Evolutionary conservation across 768 basidiomycete genomes (phyloP).

Genomic region (Mycena filopes): DNA sequence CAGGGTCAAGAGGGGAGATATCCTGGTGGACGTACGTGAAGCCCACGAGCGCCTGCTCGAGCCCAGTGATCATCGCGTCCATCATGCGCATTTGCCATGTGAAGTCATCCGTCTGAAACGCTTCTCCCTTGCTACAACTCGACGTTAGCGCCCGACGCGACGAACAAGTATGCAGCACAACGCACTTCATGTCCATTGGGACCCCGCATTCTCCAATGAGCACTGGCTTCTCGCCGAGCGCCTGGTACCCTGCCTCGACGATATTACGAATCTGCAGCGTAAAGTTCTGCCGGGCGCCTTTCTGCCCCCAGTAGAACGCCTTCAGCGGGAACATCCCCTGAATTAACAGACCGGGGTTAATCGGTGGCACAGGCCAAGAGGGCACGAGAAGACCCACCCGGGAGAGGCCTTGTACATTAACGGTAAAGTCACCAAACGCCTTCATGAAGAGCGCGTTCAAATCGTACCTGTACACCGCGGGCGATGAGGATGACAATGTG

Average conservation of each 20-base stretch:
- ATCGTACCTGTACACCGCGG: constrained; percentile 79
- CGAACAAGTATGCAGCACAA: constrained; percentile 11
- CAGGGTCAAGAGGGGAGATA: no score
- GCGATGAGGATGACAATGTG: constrained; percentile 47
- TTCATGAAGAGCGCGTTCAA: constrained; percentile 89
- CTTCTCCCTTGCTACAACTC: constrained; percentile 67
- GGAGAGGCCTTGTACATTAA: constrained; percentile 94
- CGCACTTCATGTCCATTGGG: constrained; percentile 98
- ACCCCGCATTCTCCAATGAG: constrained; percentile 94
- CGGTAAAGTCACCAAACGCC: constrained; percentile 84
- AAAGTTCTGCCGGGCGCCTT: constrained; percentile 85
- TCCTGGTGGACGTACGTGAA: constrained; percentile 79
- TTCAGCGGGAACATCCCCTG: constrained; percentile 89
- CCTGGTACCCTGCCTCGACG: constrained; percentile 71
- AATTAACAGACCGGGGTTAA: not conserved
- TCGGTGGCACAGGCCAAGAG: not conserved
- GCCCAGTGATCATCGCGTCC: constrained; percentile 88
- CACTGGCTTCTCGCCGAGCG: constrained; percentile 84
- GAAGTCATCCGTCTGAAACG: constrained; percentile 79
- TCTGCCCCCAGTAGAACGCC: constrained; percentile 89
- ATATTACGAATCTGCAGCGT: constrained; percentile 84
- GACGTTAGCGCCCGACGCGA: not conserved
- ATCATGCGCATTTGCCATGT: constrained; percentile 91
- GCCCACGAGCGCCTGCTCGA: constrained; percentile 80
- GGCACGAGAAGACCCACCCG: constrained; percentile 59